Evolutionary conservation across 306 rosid species (phyloP).

Genomic region (Citrullus mucosospermus): DNA sequence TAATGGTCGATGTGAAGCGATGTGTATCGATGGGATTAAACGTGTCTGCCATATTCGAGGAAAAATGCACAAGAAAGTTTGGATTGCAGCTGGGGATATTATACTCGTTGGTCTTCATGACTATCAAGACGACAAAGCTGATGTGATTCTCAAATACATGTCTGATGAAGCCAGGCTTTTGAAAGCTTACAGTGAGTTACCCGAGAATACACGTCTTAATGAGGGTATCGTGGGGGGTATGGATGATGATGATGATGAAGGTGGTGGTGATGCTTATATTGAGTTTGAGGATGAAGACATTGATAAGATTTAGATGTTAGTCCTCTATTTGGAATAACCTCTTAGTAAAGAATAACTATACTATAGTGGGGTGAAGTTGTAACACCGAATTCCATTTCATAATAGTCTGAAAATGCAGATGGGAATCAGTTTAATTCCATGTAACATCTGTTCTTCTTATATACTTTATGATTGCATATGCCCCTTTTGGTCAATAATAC

Average conservation of each 20-base stretch:
- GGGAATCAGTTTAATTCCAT: constrained; percentile 7
- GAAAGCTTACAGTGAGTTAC: constrained; percentile 38
- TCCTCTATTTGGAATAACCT: neutral
- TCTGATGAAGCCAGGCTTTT: constrained; percentile 41
- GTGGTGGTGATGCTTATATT: constrained; percentile 24
- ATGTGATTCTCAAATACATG: constrained; percentile 43
- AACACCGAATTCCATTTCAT: neutral
- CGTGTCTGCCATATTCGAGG: constrained; percentile 34
- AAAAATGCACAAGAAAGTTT: constrained; percentile 40
- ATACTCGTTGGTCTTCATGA: constrained; percentile 36
- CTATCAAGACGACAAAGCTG: constrained; percentile 39
- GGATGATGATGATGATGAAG: constrained; percentile 24
- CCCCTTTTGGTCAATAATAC: neutral
- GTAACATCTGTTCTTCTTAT: constrained; percentile 10
- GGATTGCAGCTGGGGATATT: constrained; percentile 44
- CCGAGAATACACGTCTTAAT: constrained; percentile 29
- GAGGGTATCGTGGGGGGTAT: constrained; percentile 27
- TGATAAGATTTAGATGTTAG: constrained; percentile 20
- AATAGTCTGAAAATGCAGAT: constrained; percentile 1
- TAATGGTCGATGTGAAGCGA: constrained; percentile 32
- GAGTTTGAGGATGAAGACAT: constrained; percentile 41
- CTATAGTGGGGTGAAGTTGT: neutral
- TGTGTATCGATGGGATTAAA: constrained; percentile 31
- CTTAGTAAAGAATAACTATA: neutral
- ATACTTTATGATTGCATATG: neutral